Percentiles rank a stretch among this genome's conserved stretches.
Evolutionary conservation across 148 eudicot genomes (phyloP).

Genomic region (Limonium bicolor): DNA sequence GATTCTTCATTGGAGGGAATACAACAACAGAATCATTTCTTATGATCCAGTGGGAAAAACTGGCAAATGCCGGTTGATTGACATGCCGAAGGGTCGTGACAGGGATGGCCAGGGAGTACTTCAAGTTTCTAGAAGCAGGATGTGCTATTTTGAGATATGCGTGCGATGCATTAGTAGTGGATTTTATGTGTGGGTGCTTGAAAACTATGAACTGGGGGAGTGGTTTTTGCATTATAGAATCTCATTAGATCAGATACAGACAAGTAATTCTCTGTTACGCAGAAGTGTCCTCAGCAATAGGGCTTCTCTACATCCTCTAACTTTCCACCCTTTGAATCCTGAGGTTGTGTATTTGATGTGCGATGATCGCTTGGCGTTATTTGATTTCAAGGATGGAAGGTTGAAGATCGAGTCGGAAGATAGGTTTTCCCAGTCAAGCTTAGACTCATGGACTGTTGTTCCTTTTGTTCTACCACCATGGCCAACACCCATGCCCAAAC

Average conservation of each 20-base stretch:
- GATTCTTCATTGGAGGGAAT: slow-evolving; percentile 10
- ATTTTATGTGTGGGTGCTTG: slow-evolving; percentile 3
- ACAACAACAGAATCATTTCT: slow-evolving; percentile 9
- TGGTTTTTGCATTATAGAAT: slow-evolving; percentile 3
- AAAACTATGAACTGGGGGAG: slow-evolving; percentile 2
- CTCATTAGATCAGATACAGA: background rate
- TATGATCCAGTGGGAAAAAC: background rate
- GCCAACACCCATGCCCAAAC: slow-evolving; percentile 7
- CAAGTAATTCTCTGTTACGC: background rate
- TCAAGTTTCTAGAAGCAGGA: slow-evolving; percentile 1
- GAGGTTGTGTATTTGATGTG: slow-evolving; percentile 4
- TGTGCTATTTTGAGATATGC: slow-evolving; percentile 3
- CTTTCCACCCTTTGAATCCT: slow-evolving; percentile 6
- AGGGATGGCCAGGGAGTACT: slow-evolving; percentile 6
- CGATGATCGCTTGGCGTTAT: slow-evolving; percentile 1
- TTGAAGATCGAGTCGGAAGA: background rate
- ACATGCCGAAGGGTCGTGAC: slow-evolving; percentile 6
- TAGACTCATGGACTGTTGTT: slow-evolving; percentile 1
- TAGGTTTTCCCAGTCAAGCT: background rate
- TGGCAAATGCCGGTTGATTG: slow-evolving; percentile 2
- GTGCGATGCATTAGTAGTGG: background rate
- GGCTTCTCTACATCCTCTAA: slow-evolving; percentile 1
- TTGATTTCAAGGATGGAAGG: background rate
- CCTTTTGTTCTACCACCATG: slow-evolving; percentile 6
- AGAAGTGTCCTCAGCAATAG: background rate